These are phyloP conservation scores for Epichloe sibirici DNA, from an alignment of 2,329 filamentous ascomycete species.

Conservation along the genomic window DNA sequence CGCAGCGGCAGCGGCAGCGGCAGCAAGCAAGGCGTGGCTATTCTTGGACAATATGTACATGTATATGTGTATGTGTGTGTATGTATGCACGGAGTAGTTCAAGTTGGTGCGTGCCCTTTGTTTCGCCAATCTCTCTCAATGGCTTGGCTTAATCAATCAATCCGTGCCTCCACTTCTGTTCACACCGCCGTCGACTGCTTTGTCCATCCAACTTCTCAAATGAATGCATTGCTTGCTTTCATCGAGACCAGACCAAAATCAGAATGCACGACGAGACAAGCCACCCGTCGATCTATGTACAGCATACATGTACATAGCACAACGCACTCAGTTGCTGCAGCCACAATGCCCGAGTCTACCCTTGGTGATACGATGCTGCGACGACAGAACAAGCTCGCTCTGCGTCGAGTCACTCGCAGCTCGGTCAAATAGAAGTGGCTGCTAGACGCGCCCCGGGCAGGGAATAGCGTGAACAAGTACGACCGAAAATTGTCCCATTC, in stretches of 20 bases:
- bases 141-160: no score
- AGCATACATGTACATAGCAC: neutral
- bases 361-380: neutral
- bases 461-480: constrained; percentile 19
- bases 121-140: no score
- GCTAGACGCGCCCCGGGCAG: constrained; percentile 4
- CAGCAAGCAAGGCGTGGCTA: neutral
- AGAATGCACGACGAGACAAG: neutral
- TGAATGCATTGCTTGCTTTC: neutral
- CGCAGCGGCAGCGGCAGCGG: no score
- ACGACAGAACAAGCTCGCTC: constrained; percentile 1
- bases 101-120: no score
- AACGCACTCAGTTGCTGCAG: neutral
- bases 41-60: neutral
- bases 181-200: no score
- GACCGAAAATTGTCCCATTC: constrained; percentile 23
- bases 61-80: no score
- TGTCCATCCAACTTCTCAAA: no score
- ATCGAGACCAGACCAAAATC: neutral
- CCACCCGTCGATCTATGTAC: neutral
- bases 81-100: no score
- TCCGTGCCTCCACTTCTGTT: no score
- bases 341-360: constrained; percentile 1
- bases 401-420: constrained; percentile 3
- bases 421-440: constrained; percentile 11